phyloP scores from a whole-genome alignment of 1,284 basidiomycete genomes.

The Fomitopsis palustris region DNA sequence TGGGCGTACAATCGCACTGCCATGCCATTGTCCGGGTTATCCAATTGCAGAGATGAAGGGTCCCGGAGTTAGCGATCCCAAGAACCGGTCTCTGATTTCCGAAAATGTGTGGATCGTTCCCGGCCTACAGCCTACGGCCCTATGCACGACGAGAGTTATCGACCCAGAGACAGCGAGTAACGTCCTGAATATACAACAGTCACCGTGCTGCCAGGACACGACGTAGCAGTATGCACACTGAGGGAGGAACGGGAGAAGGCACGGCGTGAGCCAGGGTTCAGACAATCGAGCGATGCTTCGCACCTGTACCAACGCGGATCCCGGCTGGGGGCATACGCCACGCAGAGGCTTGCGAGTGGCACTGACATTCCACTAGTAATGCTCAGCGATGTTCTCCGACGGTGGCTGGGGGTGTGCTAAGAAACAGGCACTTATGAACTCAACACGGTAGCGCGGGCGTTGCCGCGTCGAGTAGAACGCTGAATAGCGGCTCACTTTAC shows the following conservation, averaged over 20 bases:
- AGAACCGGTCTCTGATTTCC: not conserved
- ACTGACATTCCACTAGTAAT: not conserved
- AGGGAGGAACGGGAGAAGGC: not conserved
- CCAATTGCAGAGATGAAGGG: constrained; percentile 6
- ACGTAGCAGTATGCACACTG: no score
- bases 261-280: not conserved
- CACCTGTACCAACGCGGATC: not conserved
- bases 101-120: not conserved
- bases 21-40: not conserved
- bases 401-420: not conserved
- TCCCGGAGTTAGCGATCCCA: not conserved
- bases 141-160: not conserved
- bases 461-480: not conserved
- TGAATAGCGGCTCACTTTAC: not conserved
- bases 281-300: no score
- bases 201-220: no score
- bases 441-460: not conserved
- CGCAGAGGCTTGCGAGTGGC: not conserved
- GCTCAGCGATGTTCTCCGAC: not conserved
- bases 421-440: not conserved
- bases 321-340: not conserved
- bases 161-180: not conserved
- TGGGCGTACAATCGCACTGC: constrained; percentile 2
- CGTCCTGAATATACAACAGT: not conserved
- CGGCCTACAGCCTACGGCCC: not conserved